Evolutionary conservation across 2,329 filamentous ascomycete species (phyloP), one percentile per base, ranked within the genome.

Genomic region (Hirsutella thompsonii): DNA sequence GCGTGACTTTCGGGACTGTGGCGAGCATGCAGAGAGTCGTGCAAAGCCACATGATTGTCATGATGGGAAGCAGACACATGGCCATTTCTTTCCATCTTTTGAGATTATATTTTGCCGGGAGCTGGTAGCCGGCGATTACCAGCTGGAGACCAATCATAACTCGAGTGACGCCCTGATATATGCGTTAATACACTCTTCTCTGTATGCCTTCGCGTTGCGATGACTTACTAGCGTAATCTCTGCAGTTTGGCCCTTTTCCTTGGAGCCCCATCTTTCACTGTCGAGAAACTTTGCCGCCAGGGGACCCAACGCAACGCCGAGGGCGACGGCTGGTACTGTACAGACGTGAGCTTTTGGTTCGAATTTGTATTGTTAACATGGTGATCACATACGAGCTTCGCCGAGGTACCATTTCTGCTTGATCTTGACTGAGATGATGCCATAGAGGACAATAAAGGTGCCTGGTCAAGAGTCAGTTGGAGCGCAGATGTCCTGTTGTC

Each of bases 71-170:
- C 5, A 80, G 58, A 35, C 68, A 71, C 8, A 79, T 62, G 4
- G 63, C 54, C 55, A 79, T 66, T 42, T 76, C 72, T 42, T 67
- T 70, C 58, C 67, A 70, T 2, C 66, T 67, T 2, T 55, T 51
- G 42, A 55, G 54, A 33, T 68, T 58, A 52, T 79, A 80, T 50
- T 67, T 70, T 35, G 70, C 70, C 0, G 76, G 76, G 1, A 80
- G 58, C 49, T 80, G 73, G 47, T 73, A 79, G 20, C 76, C 76
- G 2, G 73, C 74, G 44, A 79, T 79, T 29, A 79, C 64, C n/a
- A 79, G 63, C 47, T 80, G 75, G 2, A 79, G 64, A 4, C 74
- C 73, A 42, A 80, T 78, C 44, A 79, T 72, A 21, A 80, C 61
- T n/a, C 76, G 66, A 45, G 66, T 67, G 8, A 79, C 49, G 11